A percentile compares a stretch with the other conserved stretches of the same genome.
phyloP scores from a whole-genome alignment of 2,329 filamentous ascomycete genomes.

The Fusarium mundagurra region DNA sequence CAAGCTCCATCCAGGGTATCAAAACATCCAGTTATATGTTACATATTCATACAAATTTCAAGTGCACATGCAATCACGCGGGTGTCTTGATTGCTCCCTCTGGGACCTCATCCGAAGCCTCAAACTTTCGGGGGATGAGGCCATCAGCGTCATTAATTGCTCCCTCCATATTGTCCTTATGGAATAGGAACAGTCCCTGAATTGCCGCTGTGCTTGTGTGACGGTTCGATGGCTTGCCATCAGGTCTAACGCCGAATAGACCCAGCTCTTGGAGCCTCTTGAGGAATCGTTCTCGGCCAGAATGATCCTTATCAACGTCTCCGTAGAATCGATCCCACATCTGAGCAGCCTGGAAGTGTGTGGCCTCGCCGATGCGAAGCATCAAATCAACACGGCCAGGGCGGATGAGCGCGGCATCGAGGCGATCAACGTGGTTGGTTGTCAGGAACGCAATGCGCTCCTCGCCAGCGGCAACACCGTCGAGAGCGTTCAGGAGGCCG shows the following conservation, averaged over 20 bases:
- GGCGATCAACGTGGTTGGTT: constrained; percentile 90
- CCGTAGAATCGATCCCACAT: constrained; percentile 98
- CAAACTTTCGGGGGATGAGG: constrained; percentile 67
- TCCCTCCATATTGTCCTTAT: constrained; percentile 89
- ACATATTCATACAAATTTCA: constrained; percentile 21
- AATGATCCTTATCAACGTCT: constrained; percentile 74
- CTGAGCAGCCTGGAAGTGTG: constrained; percentile 80
- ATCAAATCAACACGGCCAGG: constrained; percentile 96
- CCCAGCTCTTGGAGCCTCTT: constrained; percentile 74
- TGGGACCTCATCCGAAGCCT: constrained; percentile 54
- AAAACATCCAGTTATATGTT: constrained; percentile 22
- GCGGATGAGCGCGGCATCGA: constrained; percentile 88
- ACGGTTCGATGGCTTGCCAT: constrained; percentile 57
- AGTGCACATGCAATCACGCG: constrained; percentile 41
- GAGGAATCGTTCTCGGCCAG: constrained; percentile 75
- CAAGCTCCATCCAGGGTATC: constrained; percentile 30
- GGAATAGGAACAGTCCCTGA: constrained; percentile 93
- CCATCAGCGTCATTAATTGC: constrained; percentile 83
- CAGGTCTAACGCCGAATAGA: constrained; percentile 69
- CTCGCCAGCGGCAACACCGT: constrained; percentile 94
- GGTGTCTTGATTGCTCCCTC: constrained; percentile 55
- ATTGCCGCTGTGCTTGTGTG: constrained; percentile 88
- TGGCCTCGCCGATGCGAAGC: constrained; percentile 87
- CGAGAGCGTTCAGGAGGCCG: constrained; percentile 83
- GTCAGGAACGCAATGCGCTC: constrained; percentile 94